phyloP scores from a whole-genome alignment of 2,329 filamentous ascomycete species.

The Waltergamsia citrina region DNA sequence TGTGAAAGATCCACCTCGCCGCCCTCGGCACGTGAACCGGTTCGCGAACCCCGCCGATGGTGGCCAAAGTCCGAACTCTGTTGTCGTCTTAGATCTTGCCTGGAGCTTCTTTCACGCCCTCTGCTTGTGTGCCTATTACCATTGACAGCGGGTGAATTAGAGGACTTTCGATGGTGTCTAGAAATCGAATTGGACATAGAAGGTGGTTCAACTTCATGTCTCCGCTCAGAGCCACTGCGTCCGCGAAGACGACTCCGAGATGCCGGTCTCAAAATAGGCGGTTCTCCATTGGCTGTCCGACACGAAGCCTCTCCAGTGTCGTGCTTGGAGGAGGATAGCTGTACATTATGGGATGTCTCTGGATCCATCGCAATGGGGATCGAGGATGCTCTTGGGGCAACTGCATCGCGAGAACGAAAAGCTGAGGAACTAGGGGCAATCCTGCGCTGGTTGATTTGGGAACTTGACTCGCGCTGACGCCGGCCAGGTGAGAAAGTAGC shows the following conservation, averaged over 20 bases:
- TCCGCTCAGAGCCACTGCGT: neutral
- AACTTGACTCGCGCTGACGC: too few species aligned
- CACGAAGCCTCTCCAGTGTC: too few species aligned
- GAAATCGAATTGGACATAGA: neutral
- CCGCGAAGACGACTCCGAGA: constrained; percentile 5
- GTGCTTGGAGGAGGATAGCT: too few species aligned
- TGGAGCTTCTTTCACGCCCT: neutral
- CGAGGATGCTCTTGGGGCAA: neutral
- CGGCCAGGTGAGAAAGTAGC: too few species aligned
- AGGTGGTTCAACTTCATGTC: neutral
- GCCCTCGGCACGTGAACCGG: constrained; percentile 1
- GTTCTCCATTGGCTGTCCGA: too few species aligned
- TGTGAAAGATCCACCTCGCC: constrained; percentile 13
- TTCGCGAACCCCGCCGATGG: neutral
- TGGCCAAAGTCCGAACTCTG: neutral
- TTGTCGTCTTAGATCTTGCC: neutral
- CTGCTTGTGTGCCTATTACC: neutral
- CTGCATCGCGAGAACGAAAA: constrained; percentile 23
- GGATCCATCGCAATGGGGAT: constrained; percentile 6
- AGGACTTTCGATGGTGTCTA: neutral
- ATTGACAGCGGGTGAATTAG: neutral
- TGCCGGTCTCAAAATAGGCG: constrained; percentile 4
- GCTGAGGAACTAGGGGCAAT: neutral
- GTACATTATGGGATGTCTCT: too few species aligned
- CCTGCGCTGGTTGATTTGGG: neutral